Conservation (phyloP, 305 asterid species). For the Fraxinus xanthoxyloides region DNA sequence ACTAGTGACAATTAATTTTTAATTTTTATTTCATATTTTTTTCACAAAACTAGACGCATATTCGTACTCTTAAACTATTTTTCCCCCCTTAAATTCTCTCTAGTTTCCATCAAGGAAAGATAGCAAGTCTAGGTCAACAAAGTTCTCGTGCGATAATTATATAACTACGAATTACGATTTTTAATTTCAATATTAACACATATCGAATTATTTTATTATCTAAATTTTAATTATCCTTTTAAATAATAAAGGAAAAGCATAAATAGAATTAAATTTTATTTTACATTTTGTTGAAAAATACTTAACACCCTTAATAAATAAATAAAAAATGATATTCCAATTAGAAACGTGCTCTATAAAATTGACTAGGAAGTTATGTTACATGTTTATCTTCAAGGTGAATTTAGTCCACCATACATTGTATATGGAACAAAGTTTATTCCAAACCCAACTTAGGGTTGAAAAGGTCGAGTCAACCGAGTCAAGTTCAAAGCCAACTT, state of each 20-base stretch:
- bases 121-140: neutral
- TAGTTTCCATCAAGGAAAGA: neutral
- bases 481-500: neutral
- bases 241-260: too few relatives aligned
- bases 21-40: neutral
- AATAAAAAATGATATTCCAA: neutral
- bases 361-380: neutral
- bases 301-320: neutral
- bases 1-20: too few relatives aligned
- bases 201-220: neutral
- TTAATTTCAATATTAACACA: neutral
- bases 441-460: neutral
- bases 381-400: neutral
- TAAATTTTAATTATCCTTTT: too few relatives aligned
- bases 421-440: neutral
- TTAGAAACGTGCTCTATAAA: neutral
- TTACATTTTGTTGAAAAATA: neutral
- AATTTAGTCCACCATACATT: neutral
- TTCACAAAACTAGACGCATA: too few relatives aligned
- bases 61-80: too few relatives aligned
- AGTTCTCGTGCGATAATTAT: neutral
- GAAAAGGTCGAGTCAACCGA: neutral
- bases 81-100: too few relatives aligned
- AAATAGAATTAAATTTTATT: too few relatives aligned
- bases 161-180: neutral